Conservation (phyloP, 2,329 filamentous ascomycete species). For the Cladosporium sp. region DNA sequence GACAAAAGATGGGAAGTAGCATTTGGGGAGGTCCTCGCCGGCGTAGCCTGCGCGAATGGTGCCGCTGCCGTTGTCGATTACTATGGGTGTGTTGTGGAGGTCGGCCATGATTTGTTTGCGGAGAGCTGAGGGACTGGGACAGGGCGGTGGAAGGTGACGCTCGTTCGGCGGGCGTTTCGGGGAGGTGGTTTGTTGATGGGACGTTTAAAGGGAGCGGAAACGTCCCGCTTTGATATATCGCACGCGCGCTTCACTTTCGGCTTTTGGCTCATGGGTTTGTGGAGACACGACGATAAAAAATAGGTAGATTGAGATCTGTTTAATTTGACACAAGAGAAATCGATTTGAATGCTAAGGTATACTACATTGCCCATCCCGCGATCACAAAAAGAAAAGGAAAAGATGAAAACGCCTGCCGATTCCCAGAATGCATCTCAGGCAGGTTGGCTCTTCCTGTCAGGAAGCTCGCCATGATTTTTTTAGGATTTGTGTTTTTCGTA, state of each 20-base stretch:
- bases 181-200: slow-evolving; percentile 5
- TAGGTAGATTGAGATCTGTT: not conserved
- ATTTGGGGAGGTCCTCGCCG: slow-evolving; percentile 91
- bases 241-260: not conserved
- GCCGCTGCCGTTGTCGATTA: slow-evolving; percentile 97
- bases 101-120: slow-evolving; percentile 51
- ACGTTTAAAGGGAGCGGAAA: not conserved
- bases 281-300: too few species aligned
- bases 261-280: not conserved
- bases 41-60: slow-evolving; percentile 97
- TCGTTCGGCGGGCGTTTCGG: not conserved
- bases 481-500: too few species aligned
- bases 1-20: slow-evolving; percentile 95
- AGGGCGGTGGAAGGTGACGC: not conserved
- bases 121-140: not conserved
- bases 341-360: slow-evolving; percentile 1
- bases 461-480: not conserved
- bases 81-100: slow-evolving; percentile 95
- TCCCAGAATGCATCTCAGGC: not conserved
- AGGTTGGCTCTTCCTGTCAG: not conserved
- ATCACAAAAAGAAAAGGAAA: not conserved
- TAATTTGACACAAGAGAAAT: not conserved
- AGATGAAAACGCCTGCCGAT: not conserved
- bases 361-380: not conserved
- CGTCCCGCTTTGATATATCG: not conserved